Percentiles rank a stretch among this genome's conserved stretches.
Conservation (phyloP, 106 monocot genomes). For the Dactylorhiza incarnata region DNA sequence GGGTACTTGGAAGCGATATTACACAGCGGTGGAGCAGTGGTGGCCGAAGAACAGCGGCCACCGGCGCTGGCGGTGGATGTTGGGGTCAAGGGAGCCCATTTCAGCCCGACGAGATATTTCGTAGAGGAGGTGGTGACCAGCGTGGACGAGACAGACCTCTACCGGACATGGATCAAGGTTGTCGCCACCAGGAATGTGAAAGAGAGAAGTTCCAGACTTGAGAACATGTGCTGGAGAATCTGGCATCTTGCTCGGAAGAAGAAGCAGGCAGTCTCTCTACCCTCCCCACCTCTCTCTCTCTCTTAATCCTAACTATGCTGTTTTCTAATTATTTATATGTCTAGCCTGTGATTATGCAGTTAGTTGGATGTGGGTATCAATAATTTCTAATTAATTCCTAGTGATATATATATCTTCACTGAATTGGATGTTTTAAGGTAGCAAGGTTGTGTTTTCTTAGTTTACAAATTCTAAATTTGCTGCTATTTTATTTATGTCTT, state of each 20-base stretch:
- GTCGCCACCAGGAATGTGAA: constrained; percentile 75
- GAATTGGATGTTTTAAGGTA: too few relatives aligned
- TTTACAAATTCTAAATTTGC: too few relatives aligned
- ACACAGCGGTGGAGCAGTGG: constrained; percentile 44
- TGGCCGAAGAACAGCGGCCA: constrained; percentile 13
- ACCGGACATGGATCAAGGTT: constrained; percentile 93
- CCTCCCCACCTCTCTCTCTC: background rate
- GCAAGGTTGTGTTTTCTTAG: too few relatives aligned
- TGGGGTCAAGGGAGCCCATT: constrained; percentile 27
- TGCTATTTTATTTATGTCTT: too few relatives aligned
- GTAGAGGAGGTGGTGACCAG: constrained; percentile 88
- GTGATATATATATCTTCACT: too few relatives aligned
- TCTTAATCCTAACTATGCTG: too few relatives aligned
- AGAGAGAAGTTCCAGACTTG: constrained; percentile 68
- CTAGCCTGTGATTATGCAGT: background rate
- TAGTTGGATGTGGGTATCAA: too few relatives aligned
- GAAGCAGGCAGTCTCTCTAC: constrained; percentile 43
- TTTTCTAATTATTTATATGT: background rate
- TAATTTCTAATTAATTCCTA: too few relatives aligned
- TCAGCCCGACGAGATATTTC: constrained; percentile 88
- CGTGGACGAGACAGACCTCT: constrained; percentile 82
- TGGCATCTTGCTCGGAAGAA: constrained; percentile 92
- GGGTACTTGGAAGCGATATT: constrained; percentile 95
- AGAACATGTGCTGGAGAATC: constrained; percentile 99
- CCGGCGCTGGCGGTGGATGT: constrained; percentile 12